These are phyloP conservation scores for Magnaporthales sp. DNA, from an alignment of 2,329 filamentous ascomycete genomes.

Conservation along the genomic window DNA sequence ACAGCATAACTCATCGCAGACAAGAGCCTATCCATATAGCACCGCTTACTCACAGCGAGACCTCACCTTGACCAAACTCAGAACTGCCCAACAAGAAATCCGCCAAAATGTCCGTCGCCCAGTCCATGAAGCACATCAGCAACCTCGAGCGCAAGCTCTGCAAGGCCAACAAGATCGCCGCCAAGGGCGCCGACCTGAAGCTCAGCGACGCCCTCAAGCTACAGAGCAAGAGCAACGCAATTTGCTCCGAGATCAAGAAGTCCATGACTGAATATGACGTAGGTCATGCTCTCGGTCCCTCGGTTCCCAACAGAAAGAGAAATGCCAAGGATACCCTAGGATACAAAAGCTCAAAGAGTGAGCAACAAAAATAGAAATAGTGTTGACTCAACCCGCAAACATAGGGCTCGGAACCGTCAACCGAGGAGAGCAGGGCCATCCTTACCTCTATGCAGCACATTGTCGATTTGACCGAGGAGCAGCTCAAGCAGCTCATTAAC, in stretches of 20 bases:
- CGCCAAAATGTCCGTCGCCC: constrained; percentile 11
- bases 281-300: not conserved
- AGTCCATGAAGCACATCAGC: constrained; percentile 14
- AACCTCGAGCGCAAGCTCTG: constrained; percentile 17
- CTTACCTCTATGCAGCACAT: constrained; percentile 15
- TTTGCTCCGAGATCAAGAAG: constrained; percentile 18
- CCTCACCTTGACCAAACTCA: not conserved
- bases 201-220: constrained; percentile 18
- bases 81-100: not conserved
- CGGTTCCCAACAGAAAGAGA: not conserved
- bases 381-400: not conserved
- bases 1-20: not conserved
- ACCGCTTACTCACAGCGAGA: too few relatives aligned
- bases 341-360: not conserved
- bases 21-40: too few relatives aligned
- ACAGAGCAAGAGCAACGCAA: constrained; percentile 18
- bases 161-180: constrained; percentile 17
- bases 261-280: constrained; percentile 17
- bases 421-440: constrained; percentile 14
- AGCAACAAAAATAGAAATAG: not conserved
- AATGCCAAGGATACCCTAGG: not conserved
- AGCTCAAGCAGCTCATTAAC: constrained; percentile 14
- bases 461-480: constrained; percentile 15
- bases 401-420: constrained; percentile 11
- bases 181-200: constrained; percentile 15